Conservation (phyloP, 139 green algal species). For the Chlorella sorokiniana region DNA sequence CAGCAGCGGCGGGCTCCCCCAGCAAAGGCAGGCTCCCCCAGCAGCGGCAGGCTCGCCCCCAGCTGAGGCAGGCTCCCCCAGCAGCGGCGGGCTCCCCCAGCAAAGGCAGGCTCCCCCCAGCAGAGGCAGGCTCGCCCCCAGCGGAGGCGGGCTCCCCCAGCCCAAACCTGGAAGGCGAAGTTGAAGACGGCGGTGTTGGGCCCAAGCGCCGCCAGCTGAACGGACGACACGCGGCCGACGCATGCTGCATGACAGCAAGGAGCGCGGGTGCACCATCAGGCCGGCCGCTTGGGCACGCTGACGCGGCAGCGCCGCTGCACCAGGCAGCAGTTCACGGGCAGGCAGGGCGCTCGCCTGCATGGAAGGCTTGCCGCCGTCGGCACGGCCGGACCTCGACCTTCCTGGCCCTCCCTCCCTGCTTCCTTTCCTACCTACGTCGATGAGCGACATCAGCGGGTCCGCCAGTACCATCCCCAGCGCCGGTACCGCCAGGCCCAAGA, state of each 20-base stretch:
- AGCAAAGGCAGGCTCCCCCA: no score
- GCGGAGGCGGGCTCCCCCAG: no score
- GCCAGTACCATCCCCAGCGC: conserved; percentile 62
- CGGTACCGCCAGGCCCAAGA: conserved; percentile 54
- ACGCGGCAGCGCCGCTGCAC: not conserved
- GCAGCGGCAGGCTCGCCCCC: no score
- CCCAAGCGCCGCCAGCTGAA: conserved; percentile 70
- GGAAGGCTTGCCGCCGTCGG: no score
- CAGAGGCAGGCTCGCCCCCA: no score
- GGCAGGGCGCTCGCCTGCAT: not conserved
- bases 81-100: no score
- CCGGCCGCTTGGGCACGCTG: no score
- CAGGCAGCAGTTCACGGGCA: not conserved
- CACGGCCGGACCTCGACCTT: no score
- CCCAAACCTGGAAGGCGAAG: conserved; percentile 60
- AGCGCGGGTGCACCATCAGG: not conserved
- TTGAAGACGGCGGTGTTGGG: conserved; percentile 81
- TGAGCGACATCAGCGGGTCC: conserved; percentile 73
- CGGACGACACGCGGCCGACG: conserved; percentile 58
- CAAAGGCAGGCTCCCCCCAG: not conserved
- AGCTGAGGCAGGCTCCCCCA: no score
- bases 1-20: not conserved
- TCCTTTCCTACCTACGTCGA: conserved; percentile 55
- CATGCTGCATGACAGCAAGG: conserved; percentile 38
- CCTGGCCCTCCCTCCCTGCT: no score